Percentiles rank a stretch among this genome's conserved stretches.
Evolutionary conservation across 176 grass and related monocot genomes (phyloP).

Genomic region (Microstegium vimineum): DNA sequence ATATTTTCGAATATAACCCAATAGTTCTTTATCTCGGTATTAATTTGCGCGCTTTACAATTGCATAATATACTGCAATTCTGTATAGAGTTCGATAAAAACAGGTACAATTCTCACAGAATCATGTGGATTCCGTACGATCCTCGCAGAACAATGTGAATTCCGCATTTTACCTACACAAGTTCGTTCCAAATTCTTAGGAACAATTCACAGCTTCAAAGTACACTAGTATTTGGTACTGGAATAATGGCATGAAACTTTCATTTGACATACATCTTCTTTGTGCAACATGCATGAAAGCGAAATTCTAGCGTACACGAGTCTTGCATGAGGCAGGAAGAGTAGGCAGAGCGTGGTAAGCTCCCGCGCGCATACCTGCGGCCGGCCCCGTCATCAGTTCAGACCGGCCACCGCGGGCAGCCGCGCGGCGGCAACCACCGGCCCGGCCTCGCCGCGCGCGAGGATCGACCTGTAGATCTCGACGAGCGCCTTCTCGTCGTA

Average conservation of each 20-base stretch:
- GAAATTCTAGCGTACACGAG: not conserved
- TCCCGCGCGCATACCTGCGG: not conserved
- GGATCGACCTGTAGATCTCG: conserved; percentile 69
- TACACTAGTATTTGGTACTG: not conserved
- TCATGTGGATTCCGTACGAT: too few relatives aligned
- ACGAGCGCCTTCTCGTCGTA: conserved; percentile 74
- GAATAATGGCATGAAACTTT: not conserved
- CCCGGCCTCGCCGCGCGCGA: conserved; percentile 34
- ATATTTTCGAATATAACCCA: too few relatives aligned
- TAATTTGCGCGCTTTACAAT: too few relatives aligned
- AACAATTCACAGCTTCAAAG: not conserved
- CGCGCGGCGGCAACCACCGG: not conserved
- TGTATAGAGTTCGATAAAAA: too few relatives aligned
- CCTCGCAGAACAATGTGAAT: too few relatives aligned
- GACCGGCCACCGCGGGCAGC: not conserved
- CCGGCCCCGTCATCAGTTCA: not conserved
- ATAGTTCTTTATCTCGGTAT: too few relatives aligned
- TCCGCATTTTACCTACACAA: not conserved
- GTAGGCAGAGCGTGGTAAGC: not conserved
- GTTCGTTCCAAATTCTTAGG: not conserved
- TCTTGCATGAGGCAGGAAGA: conserved; percentile 5
- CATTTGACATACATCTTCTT: not conserved
- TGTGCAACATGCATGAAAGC: not conserved
- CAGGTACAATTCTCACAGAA: not conserved
- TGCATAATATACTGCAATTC: too few relatives aligned